Percentiles rank a stretch among this genome's conserved stretches.
Conservation (phyloP, 2,329 filamentous ascomycete genomes). For the Trichoderma aggressivum region DNA sequence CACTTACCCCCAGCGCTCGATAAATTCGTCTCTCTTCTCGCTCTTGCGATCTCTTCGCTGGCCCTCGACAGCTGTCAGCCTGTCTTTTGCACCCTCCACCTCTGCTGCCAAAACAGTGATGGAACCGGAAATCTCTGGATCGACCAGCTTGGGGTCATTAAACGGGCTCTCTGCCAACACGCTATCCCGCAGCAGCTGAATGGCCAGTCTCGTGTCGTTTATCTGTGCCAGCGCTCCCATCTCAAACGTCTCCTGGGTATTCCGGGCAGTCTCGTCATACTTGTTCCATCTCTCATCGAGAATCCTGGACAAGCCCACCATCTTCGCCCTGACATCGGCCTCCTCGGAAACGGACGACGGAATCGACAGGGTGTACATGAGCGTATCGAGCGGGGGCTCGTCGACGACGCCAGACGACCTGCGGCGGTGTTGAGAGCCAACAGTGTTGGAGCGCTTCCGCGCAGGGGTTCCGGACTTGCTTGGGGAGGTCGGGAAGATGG, state of each 20-base stretch:
- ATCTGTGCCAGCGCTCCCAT: constrained; percentile 39
- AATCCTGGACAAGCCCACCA: constrained; percentile 33
- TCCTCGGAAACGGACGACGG: constrained; percentile 36
- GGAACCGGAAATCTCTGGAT: constrained; percentile 51
- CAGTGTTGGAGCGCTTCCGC: constrained; percentile 32
- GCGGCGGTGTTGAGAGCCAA: constrained; percentile 29
- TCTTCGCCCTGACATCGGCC: constrained; percentile 25
- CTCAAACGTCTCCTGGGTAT: constrained; percentile 52
- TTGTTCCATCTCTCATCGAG: constrained; percentile 42
- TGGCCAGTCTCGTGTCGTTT: constrained; percentile 45
- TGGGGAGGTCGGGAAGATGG: constrained; percentile 34
- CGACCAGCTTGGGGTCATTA: constrained; percentile 46
- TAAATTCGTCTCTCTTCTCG: constrained; percentile 47
- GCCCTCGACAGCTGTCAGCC: constrained; percentile 39
- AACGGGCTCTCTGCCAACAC: constrained; percentile 52
- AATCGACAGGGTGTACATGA: constrained; percentile 48
- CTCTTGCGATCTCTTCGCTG: constrained; percentile 39
- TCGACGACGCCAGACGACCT: constrained; percentile 37
- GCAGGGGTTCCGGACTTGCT: constrained; percentile 35
- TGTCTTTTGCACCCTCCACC: constrained; percentile 39
- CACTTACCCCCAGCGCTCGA: constrained; percentile 32
- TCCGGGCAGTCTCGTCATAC: constrained; percentile 41
- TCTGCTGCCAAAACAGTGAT: constrained; percentile 47
- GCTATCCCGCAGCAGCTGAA: constrained; percentile 50
- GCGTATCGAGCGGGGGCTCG: constrained; percentile 42